These are phyloP conservation scores for Triticum aestivum DNA, from an alignment of 176 grass and related monocot genomes.

Conservation along the genomic window DNA sequence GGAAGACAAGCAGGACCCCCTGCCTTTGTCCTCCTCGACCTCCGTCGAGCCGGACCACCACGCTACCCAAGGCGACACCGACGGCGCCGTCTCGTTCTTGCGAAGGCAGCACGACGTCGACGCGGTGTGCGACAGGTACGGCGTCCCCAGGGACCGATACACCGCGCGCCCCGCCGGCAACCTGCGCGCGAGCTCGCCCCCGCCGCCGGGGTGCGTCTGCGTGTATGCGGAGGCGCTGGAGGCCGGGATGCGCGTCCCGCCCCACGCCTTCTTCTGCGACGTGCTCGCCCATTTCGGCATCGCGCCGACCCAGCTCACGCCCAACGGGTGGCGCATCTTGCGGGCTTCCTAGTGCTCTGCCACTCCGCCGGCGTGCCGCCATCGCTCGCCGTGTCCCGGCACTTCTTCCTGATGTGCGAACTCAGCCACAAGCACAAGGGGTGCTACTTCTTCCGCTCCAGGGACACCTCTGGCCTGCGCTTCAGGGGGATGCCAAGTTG, in stretches of 20 bases:
- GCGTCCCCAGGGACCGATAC: not conserved
- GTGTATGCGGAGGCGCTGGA: not conserved
- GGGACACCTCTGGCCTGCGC: not conserved
- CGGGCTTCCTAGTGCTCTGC: not conserved
- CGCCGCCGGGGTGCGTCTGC: not conserved
- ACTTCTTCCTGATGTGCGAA: not conserved
- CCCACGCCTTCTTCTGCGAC: not conserved
- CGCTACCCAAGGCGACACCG: not conserved
- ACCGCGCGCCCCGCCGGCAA: not conserved
- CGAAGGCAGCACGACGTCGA: not conserved
- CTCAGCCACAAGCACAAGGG: not conserved
- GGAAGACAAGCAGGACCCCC: too few relatives aligned
- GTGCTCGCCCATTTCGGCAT: not conserved
- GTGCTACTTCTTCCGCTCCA: not conserved
- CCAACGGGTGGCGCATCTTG: not conserved
- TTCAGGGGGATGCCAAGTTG: not conserved
- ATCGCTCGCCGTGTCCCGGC: not conserved
- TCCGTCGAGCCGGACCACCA: too few relatives aligned
- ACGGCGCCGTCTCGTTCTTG: not conserved
- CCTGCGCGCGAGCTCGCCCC: not conserved
- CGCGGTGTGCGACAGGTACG: not conserved
- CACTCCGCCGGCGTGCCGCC: not conserved
- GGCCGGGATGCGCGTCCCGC: not conserved
- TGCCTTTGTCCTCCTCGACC: too few relatives aligned
- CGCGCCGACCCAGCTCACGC: not conserved